A percentile compares a stretch with the other conserved stretches of the same genome.
Evolutionary conservation across 1,139 yeast species (phyloP).

Genomic region (Lodderomyces parapsilosis): DNA sequence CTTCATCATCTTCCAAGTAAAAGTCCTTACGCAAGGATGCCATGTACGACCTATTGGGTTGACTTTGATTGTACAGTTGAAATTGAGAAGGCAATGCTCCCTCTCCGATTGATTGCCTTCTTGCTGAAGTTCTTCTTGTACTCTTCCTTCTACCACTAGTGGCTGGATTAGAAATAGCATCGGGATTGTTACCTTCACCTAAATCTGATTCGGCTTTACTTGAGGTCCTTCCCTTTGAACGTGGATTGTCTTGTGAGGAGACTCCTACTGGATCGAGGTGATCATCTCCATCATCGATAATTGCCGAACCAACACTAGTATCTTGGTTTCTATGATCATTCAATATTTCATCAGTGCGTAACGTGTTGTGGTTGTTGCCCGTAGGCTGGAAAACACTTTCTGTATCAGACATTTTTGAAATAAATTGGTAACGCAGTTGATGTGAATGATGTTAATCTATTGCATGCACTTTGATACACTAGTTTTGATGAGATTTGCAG

Average conservation of each 20-base stretch:
- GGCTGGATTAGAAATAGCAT: not conserved
- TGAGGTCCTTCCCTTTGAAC: not conserved
- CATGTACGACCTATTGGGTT: conserved; percentile 12
- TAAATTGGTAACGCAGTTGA: not conserved
- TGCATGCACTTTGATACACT: too few relatives aligned
- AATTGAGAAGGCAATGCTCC: not conserved
- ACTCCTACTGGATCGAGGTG: conserved; percentile 1
- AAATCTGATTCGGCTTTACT: not conserved
- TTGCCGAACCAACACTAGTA: conserved; percentile 26
- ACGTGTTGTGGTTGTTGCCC: conserved; percentile 23
- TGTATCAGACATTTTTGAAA: conserved; percentile 42
- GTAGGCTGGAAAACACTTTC: conserved; percentile 42
- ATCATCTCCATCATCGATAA: conserved; percentile 9
- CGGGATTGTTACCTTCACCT: not conserved
- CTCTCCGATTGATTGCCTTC: conserved; percentile 7
- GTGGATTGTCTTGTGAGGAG: not conserved
- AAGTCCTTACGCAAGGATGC: conserved; percentile 14
- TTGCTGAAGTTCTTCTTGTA: conserved; percentile 5
- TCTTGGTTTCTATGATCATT: conserved; percentile 56
- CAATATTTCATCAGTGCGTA: conserved; percentile 45
- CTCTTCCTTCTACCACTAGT: not conserved
- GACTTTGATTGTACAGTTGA: not conserved
- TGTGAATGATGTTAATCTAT: not conserved
- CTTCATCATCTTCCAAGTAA: conserved; percentile 14
- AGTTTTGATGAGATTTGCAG: not conserved